These are phyloP conservation scores for Rhododendron vialii DNA, from an alignment of 148 eudicot genomes.

Conservation along the genomic window DNA sequence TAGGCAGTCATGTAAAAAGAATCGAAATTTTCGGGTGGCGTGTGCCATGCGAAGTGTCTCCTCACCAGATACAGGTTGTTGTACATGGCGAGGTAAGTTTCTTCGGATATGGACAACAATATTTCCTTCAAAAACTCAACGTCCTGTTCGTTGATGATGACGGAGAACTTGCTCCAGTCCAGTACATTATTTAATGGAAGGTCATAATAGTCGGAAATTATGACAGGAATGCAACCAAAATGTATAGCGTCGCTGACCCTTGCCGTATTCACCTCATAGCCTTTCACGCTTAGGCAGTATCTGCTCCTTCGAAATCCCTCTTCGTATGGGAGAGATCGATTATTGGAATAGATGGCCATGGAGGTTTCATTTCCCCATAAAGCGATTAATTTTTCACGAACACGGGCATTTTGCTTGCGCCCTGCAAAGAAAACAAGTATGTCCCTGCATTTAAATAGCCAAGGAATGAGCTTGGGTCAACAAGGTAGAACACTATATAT, in stretches of 20 bases:
- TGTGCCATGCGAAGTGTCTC: conserved; percentile 36
- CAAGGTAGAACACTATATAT: background rate
- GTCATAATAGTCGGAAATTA: conserved; percentile 38
- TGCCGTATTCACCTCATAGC: conserved; percentile 45
- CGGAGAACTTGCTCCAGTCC: conserved; percentile 41
- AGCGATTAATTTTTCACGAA: conserved; percentile 17
- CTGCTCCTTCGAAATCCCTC: conserved; percentile 33
- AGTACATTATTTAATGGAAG: conserved; percentile 39
- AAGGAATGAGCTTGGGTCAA: background rate
- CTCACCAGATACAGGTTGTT: conserved; percentile 26
- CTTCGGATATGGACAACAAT: conserved; percentile 20
- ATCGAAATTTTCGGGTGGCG: conserved; percentile 25
- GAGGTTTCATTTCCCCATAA: conserved; percentile 30
- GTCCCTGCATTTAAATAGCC: conserved; percentile 21
- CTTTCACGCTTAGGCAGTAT: conserved; percentile 39
- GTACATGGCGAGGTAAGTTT: conserved; percentile 26
- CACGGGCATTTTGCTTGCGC: conserved; percentile 29
- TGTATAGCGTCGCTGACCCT: conserved; percentile 40
- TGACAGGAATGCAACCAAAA: conserved; percentile 38
- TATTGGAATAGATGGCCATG: conserved; percentile 22
- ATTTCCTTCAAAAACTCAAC: conserved; percentile 20
- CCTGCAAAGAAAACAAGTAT: conserved; percentile 40
- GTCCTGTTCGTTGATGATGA: conserved; percentile 24
- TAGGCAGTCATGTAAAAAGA: conserved; percentile 42
- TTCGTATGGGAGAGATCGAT: conserved; percentile 24